A percentile compares a stretch with the other conserved stretches of the same genome.
These are phyloP conservation scores for Phytopythium kandeliae DNA, from an alignment of 352 stramenopile genomes.

Conservation along the genomic window DNA sequence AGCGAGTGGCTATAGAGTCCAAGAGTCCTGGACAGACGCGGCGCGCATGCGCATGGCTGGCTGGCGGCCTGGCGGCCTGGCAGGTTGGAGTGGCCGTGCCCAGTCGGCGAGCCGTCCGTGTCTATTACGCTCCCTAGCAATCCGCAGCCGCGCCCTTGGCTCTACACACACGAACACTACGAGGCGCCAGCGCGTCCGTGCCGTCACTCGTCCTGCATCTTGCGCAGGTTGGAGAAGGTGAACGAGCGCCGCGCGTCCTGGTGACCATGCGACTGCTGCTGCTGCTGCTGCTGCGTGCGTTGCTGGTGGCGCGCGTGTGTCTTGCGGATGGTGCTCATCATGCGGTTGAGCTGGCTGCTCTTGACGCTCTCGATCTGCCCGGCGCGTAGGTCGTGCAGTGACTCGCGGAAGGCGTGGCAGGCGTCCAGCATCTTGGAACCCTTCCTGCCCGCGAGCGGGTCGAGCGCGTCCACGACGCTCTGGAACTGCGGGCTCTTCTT, in stretches of 20 bases:
- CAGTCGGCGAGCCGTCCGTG: too few relatives aligned
- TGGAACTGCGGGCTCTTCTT: constrained; percentile 71
- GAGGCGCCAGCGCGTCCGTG: neutral
- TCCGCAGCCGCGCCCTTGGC: too few relatives aligned
- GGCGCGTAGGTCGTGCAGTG: constrained; percentile 47
- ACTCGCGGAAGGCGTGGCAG: constrained; percentile 72
- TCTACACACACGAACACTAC: constrained; percentile 4
- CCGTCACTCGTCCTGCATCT: constrained; percentile 6
- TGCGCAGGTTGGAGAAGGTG: constrained; percentile 9
- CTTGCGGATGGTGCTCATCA: constrained; percentile 66
- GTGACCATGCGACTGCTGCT: neutral
- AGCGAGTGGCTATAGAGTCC: neutral
- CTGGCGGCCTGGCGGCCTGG: too few relatives aligned
- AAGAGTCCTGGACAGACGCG: too few relatives aligned
- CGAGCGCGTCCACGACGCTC: constrained; percentile 51
- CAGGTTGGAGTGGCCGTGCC: too few relatives aligned
- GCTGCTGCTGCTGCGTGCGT: neutral
- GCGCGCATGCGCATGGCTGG: too few relatives aligned
- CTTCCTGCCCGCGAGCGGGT: constrained; percentile 59
- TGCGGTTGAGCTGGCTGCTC: constrained; percentile 43
- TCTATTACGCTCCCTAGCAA: too few relatives aligned
- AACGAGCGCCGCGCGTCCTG: constrained; percentile 3
- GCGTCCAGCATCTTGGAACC: constrained; percentile 53
- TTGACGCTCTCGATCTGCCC: constrained; percentile 52
- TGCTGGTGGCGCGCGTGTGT: constrained; percentile 40